Conservation (phyloP, 1,284 basidiomycete genomes). For the Fomitopsis schrenkii region DNA sequence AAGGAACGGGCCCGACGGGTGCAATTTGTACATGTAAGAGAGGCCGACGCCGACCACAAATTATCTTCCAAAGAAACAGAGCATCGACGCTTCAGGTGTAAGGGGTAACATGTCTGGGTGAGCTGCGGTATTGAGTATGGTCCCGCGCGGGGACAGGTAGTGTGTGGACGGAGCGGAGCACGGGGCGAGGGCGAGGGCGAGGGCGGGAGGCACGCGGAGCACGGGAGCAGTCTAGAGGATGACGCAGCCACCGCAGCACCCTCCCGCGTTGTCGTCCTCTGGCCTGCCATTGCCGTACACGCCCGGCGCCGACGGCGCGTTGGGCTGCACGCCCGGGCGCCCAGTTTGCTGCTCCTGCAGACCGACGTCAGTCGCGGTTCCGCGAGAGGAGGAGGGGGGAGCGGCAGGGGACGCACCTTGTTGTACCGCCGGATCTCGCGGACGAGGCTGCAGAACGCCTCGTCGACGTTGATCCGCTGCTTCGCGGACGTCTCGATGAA, state of each 20-base stretch:
- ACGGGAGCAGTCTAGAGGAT: constrained; percentile 34
- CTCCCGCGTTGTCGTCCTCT: constrained; percentile 47
- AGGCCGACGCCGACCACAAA: neutral
- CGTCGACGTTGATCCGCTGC: constrained; percentile 97
- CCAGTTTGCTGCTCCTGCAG: constrained; percentile 59
- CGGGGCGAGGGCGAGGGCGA: neutral
- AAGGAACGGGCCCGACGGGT: neutral
- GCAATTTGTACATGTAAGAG: neutral
- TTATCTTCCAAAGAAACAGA: neutral
- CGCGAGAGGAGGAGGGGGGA: neutral
- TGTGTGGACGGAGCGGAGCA: neutral
- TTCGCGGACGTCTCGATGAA: constrained; percentile 99
- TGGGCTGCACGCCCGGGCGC: constrained; percentile 45
- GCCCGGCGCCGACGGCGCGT: constrained; percentile 40
- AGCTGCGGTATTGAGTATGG: constrained; percentile 11
- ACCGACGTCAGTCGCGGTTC: neutral
- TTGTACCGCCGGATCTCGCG: constrained; percentile 97
- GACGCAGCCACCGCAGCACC: constrained; percentile 75
- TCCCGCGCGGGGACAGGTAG: neutral
- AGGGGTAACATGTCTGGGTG: constrained; percentile 3
- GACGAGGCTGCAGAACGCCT: constrained; percentile 96
- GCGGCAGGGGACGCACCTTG: constrained; percentile 51
- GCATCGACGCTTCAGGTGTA: constrained; percentile 2
- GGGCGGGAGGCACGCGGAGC: neutral
- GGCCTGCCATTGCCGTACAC: constrained; percentile 43